Evolutionary conservation across 192 early-diverging fungal species (phyloP), one percentile per base, ranked within the genome.

Genomic region (Rhizoclosmatium sp.): DNA sequence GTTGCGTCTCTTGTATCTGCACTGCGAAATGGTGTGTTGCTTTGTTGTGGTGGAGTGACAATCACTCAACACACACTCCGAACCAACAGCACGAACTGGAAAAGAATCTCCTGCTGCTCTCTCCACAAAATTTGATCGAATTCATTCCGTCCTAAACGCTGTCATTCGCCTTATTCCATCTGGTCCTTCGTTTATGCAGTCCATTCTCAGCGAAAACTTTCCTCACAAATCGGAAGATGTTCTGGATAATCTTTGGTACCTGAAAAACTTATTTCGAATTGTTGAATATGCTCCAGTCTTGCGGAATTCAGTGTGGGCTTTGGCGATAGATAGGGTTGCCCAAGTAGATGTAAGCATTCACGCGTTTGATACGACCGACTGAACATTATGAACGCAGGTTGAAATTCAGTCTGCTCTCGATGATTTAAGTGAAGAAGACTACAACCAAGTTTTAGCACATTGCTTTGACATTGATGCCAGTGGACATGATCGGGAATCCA

Each of bases 401-500:
- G 96, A 96, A 75, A 95, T 98, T 69, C 97, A 98, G 78, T 89
- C 92, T 2, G 95, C 95, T 65, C 71, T 97, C 45, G 95, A 97
- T 44, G 96, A 98, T 16, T 76, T 94, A 40, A 92, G 93, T 23
- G 92, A 94, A 66, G 85, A 82, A 23, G 78, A 59, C 56, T 87
- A 82, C 65, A 83, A 82, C 12, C 75, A 82, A 3, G 83, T 88
- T 7, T 78, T 85, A 41, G 75, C 71, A 40, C 78, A 83, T 46
- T 78, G 91, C n/a, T 86, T 89, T 75, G 79, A 85, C 31, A 88
- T 90, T 72, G 92, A 93, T 42, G 85, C 83, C 42, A 85, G 84
- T 16, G 81, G 54, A 19, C 83, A 69, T 9, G 70, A 67, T 61
- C 12, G 51, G 23, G 65, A 69, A 45, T 31, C 60, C 4, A 45